Percentiles rank a stretch among this genome's conserved stretches.
Conservation (phyloP, 148 eudicot genomes). For the Drosera capensis region DNA sequence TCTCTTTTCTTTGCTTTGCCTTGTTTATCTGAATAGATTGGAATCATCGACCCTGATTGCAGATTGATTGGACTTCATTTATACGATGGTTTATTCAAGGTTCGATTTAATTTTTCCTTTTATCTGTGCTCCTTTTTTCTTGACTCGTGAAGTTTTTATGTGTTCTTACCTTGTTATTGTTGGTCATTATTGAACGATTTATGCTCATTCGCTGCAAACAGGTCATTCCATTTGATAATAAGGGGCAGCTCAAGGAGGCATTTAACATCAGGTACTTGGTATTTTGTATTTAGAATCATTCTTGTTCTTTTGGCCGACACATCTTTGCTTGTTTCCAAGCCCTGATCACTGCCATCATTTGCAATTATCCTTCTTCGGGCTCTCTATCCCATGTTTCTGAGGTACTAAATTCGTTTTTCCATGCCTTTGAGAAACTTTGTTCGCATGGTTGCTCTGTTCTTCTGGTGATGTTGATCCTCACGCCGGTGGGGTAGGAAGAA, state of each 20-base stretch:
- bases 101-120: constrained; percentile 12
- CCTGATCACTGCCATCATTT: too few species aligned
- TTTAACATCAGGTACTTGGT: constrained; percentile 73
- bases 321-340: too few species aligned
- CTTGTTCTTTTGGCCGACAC: background rate
- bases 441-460: too few species aligned
- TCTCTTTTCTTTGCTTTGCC: background rate
- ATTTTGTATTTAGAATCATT: background rate
- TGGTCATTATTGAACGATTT: too few species aligned
- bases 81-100: constrained; percentile 94
- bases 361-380: too few species aligned
- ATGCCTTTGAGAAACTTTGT: too few species aligned
- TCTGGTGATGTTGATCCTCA: too few species aligned
- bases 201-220: too few species aligned
- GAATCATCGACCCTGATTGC: constrained; percentile 98
- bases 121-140: background rate
- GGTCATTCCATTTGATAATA: constrained; percentile 93
- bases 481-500: background rate
- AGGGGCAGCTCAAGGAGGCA: constrained; percentile 95
- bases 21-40: constrained; percentile 36
- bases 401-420: too few species aligned
- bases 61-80: constrained; percentile 95
- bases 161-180: background rate
- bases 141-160: background rate
- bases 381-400: too few species aligned